Evolutionary conservation across 345 rosid genomes (phyloP).

Genomic region (Arabis hirsuta): DNA sequence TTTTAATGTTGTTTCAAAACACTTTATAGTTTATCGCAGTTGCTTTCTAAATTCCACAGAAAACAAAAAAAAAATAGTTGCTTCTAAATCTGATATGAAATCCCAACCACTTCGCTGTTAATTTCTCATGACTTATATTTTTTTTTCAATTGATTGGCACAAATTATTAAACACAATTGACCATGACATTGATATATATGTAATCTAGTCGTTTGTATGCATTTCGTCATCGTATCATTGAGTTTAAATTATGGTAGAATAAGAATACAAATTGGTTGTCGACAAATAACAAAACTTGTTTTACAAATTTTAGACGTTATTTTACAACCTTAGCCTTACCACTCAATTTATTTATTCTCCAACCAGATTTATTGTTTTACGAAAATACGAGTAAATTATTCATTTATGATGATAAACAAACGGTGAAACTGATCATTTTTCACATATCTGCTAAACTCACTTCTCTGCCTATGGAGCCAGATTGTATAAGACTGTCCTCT

Average conservation of each 20-base stretch:
- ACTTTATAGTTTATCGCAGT: not conserved
- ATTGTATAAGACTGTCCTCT: slow-evolving; percentile 13
- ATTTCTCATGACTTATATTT: not conserved
- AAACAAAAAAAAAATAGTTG: too few relatives aligned
- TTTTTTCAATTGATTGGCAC: slow-evolving; percentile 5
- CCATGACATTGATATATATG: not conserved
- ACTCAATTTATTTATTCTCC: not conserved
- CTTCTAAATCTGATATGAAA: slow-evolving; percentile 10
- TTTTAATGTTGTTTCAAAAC: not conserved
- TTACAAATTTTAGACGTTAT: too few relatives aligned
- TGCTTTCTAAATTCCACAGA: too few relatives aligned
- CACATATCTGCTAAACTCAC: slow-evolving; percentile 32
- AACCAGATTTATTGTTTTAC: not conserved
- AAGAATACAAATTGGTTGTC: too few relatives aligned
- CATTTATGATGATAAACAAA: slow-evolving; percentile 24
- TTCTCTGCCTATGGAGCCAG: slow-evolving; percentile 21
- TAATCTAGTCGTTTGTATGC: not conserved
- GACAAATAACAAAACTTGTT: too few relatives aligned
- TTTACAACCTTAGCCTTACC: not conserved
- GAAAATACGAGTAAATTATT: not conserved
- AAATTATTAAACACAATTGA: not conserved
- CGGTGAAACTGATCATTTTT: not conserved
- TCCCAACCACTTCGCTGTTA: slow-evolving; percentile 11
- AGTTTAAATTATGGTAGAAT: too few relatives aligned
- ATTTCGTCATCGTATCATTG: too few relatives aligned